Conservation (phyloP, 768 basidiomycete species). For the Naganishia friedmannii region DNA sequence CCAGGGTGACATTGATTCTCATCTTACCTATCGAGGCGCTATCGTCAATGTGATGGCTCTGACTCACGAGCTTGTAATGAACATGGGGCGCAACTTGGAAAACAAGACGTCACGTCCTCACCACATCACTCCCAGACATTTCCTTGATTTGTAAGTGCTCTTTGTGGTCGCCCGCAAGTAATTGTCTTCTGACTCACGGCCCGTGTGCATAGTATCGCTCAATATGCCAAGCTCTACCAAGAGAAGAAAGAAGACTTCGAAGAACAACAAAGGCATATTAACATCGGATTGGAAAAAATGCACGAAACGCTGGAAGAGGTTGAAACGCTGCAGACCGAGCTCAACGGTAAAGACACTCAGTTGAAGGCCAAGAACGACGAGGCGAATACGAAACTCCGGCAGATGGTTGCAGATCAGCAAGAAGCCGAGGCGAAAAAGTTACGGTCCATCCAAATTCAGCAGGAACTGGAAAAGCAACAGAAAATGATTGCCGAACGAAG, state of each 20-base stretch:
- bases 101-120: conserved; percentile 93
- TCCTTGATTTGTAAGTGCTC: conserved; percentile 86
- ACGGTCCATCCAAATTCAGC: conserved; percentile 92
- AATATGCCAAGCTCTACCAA: conserved; percentile 88
- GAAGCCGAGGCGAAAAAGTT: conserved; percentile 98
- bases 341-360: conserved; percentile 88
- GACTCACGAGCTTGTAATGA: conserved; percentile 83
- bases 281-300: conserved; percentile 95
- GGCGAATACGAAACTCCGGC: conserved; percentile 93
- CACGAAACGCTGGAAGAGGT: conserved; percentile 94
- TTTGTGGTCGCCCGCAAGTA: not conserved
- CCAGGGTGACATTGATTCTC: conserved; percentile 75
- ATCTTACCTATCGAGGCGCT: conserved; percentile 84
- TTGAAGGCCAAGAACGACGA: conserved; percentile 89
- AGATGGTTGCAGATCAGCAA: conserved; percentile 97
- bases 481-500: conserved; percentile 80
- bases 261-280: conserved; percentile 96
- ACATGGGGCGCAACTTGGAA: conserved; percentile 81
- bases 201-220: conserved; percentile 70
- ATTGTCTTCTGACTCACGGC: not conserved
- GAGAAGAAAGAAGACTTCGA: conserved; percentile 97
- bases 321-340: conserved; percentile 88
- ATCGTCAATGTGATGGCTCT: conserved; percentile 90
- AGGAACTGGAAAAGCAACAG: conserved; percentile 87
- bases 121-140: conserved; percentile 95